Evolutionary conservation across 805 yeast genomes (phyloP).

Genomic region (Lipomyces kockii): DNA sequence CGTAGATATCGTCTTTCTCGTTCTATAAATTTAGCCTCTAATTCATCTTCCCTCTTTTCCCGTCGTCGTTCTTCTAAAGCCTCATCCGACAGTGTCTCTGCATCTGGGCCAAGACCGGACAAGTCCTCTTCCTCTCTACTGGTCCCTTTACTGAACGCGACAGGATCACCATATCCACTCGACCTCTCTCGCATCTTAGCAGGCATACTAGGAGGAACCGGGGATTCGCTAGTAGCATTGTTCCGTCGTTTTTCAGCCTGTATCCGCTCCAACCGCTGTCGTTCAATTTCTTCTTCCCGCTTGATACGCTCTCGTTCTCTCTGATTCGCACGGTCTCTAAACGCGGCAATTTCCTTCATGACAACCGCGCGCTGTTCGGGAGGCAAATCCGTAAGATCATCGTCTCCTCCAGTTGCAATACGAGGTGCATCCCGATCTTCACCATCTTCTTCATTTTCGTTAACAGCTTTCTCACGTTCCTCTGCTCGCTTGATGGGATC

Average conservation of each 20-base stretch:
- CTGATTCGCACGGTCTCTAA: constrained; percentile 35
- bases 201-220: constrained; percentile 13
- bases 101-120: constrained; percentile 20
- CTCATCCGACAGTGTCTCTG: constrained; percentile 27
- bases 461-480: constrained; percentile 3
- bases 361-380: constrained; percentile 34
- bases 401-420: constrained; percentile 23
- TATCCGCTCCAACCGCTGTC: constrained; percentile 20
- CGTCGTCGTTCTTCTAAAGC: constrained; percentile 28
- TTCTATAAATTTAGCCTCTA: constrained; percentile 30
- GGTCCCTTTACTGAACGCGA: constrained; percentile 19
- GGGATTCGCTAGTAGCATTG: constrained; percentile 10
- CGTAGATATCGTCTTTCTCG: constrained; percentile 35
- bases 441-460: constrained; percentile 1
- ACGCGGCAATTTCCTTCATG: constrained; percentile 31
- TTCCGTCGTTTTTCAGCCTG: constrained; percentile 22
- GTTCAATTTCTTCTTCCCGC: constrained; percentile 33
- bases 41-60: constrained; percentile 27
- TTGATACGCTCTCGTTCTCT: constrained; percentile 35
- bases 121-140: constrained; percentile 13
- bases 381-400: constrained; percentile 36
- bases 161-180: constrained; percentile 15
- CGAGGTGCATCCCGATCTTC: constrained; percentile 3
- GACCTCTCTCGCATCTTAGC: constrained; percentile 15
- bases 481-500: constrained; percentile 24